Base-by-base conservation (phyloP, 345 rosid genomes). In the Populus ilicifolia region DNA sequence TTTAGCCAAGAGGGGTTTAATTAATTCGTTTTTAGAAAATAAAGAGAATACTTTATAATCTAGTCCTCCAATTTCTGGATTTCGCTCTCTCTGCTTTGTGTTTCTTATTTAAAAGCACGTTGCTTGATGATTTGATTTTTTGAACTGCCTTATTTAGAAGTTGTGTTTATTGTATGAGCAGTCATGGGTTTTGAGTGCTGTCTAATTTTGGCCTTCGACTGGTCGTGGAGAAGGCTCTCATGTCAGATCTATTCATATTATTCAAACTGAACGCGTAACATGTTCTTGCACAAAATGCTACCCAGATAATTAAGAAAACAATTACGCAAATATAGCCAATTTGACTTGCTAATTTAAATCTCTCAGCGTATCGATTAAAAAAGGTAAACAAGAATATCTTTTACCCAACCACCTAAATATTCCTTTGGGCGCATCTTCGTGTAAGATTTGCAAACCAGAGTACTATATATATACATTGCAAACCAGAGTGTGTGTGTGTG, bases 401-500 rank as follows among this genome's bases (percentile, higher is more conserved):
- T 38, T 23, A 16, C 39, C 39, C 73, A 71, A 33, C 59, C 64
- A 75, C 54, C 72, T 27, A 29, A 14, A 75, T 69, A 67, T 71
- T 70, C 43, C 76, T 6, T 17, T 25, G 59, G 77, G 77, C 72
- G 75, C 41, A 75, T 63, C 77, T 79, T 61, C 33, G 23, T 29
- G 23, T 30, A 52, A 78, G 81, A 79, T 79, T 48, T 75, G 78
- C 69, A 68, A 48, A 25, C 8, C 62, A 61, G 61, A 27, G 72
- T 20, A 21, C 38, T 44, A 4, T 33, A 33, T 33, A 33, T 0
- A 33, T 33, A n/a, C n/a, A n/a, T n/a, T n/a, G n/a, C n/a, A n/a
- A n/a, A n/a, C n/a, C n/a, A n/a, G n/a, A n/a, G n/a, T n/a, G n/a
- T n/a, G n/a, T n/a, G n/a, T n/a, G n/a, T n/a, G n/a, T n/a, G n/a